phyloP scores from a whole-genome alignment of 768 basidiomycete genomes.

The Sarcodon sp. region DNA sequence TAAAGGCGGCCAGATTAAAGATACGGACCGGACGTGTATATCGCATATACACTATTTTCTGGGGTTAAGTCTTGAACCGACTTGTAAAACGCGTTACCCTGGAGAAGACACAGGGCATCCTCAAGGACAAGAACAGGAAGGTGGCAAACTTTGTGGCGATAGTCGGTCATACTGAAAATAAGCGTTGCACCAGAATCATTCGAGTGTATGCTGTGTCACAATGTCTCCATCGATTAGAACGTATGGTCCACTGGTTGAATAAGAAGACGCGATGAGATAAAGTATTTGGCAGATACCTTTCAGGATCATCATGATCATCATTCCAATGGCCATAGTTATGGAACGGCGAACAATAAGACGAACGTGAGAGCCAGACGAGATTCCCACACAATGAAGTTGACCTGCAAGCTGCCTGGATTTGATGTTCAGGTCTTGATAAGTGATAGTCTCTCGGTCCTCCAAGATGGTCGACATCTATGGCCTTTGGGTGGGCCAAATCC shows the following conservation, averaged over 20 bases:
- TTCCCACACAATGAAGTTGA: conserved; percentile 28
- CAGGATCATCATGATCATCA: conserved; percentile 38
- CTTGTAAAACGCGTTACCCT: conserved; percentile 9
- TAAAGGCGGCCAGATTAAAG: conserved; percentile 9
- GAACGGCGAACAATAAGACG: conserved; percentile 43
- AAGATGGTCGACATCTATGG: conserved; percentile 35
- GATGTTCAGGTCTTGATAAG: conserved; percentile 37
- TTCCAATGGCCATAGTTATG: conserved; percentile 37
- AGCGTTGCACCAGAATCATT: conserved; percentile 29
- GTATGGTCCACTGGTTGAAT: conserved; percentile 36
- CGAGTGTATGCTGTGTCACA: conserved; percentile 40
- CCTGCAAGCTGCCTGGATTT: conserved; percentile 32
- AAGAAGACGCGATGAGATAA: no score
- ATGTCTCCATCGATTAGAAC: conserved; percentile 46
- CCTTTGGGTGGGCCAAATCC: conserved; percentile 25
- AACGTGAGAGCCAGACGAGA: conserved; percentile 35
- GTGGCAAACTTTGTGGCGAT: conserved; percentile 9
- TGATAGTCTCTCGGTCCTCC: conserved; percentile 32
- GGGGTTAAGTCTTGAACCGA: conserved; percentile 24
- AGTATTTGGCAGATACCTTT: conserved; percentile 15
- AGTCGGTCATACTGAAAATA: conserved; percentile 25
- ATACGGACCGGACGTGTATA: conserved; percentile 44
- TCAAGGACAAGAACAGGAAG: conserved; percentile 12
- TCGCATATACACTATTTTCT: conserved; percentile 39
- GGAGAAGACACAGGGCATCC: conserved; percentile 4